Conservation (phyloP, 495 filamentous ascomycete species). For the Neurospora sp. region DNA sequence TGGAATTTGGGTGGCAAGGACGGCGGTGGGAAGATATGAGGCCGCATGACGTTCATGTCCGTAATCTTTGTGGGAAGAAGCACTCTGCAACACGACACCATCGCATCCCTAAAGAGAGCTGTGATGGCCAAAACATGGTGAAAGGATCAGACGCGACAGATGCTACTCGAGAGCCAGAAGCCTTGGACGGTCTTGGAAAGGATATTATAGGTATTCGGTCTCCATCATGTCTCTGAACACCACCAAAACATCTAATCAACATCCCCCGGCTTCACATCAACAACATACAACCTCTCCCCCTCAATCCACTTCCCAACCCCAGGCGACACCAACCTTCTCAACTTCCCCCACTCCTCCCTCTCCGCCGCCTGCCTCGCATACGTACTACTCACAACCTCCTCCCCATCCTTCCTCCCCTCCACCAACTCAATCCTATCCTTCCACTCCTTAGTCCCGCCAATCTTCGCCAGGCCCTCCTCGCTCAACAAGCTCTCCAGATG, state of each 20-base stretch:
- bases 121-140: neutral
- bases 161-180: neutral
- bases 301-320: slow-evolving; percentile 52
- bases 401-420: slow-evolving; percentile 43
- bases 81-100: neutral
- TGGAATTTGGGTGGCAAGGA: neutral
- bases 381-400: slow-evolving; percentile 65
- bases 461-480: slow-evolving; percentile 39
- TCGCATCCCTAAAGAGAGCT: neutral
- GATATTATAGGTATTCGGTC: neutral
- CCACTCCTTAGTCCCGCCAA: slow-evolving; percentile 60
- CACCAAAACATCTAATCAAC: slow-evolving; percentile 15
- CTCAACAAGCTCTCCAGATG: slow-evolving; percentile 45
- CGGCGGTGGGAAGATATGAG: neutral
- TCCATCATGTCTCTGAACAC: neutral
- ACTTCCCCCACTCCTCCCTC: slow-evolving; percentile 38
- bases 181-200: neutral
- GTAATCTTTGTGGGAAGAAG: neutral
- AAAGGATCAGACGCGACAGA: too few relatives aligned
- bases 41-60: neutral
- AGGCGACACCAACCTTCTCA: slow-evolving; percentile 54
- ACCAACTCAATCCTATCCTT: slow-evolving; percentile 59
- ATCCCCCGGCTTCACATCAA: slow-evolving; percentile 20
- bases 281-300: slow-evolving; percentile 39
- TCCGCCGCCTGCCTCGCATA: slow-evolving; percentile 56